Percentiles rank a stretch among this genome's conserved stretches.
Evolutionary conservation across 192 early-diverging fungal genomes (phyloP).

Genomic region (Fimicolochytrium jonesii): DNA sequence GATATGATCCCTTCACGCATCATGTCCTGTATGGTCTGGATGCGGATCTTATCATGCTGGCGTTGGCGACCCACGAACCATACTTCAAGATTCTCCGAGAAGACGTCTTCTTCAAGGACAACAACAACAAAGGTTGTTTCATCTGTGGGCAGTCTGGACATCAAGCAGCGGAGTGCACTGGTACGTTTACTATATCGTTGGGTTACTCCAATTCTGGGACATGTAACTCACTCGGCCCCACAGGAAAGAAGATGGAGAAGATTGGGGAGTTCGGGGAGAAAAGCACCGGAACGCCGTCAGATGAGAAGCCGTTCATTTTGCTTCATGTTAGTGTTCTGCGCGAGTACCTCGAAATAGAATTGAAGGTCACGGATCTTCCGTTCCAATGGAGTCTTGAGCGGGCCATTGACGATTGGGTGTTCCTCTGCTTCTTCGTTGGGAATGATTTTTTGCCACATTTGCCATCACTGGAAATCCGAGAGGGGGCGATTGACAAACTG

Average conservation of each 20-base stretch:
- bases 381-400: slow-evolving; percentile 79
- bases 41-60: slow-evolving; percentile 97
- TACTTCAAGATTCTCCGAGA: slow-evolving; percentile 95
- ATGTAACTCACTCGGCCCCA: slow-evolving; percentile 60
- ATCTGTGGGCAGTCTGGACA: slow-evolving; percentile 53
- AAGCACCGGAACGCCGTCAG: not conserved
- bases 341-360: slow-evolving; percentile 91
- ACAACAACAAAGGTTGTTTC: slow-evolving; percentile 34
- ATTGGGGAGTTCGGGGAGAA: slow-evolving; percentile 47
- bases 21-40: slow-evolving; percentile 98
- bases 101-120: slow-evolving; percentile 79
- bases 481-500: slow-evolving; percentile 70
- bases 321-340: slow-evolving; percentile 83
- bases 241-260: slow-evolving; percentile 56
- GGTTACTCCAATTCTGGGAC: not conserved
- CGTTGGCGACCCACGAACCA: slow-evolving; percentile 92
- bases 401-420: slow-evolving; percentile 93
- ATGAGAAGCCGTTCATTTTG: slow-evolving; percentile 50
- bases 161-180: slow-evolving; percentile 36
- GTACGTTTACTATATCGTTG: slow-evolving; percentile 8
- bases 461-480: slow-evolving; percentile 89
- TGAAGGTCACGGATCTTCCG: slow-evolving; percentile 52
- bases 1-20: slow-evolving; percentile 81
- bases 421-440: slow-evolving; percentile 92
- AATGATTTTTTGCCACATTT: slow-evolving; percentile 97